These are phyloP conservation scores for Hawksworthiomyces lignivorus DNA, from an alignment of 2,329 filamentous ascomycete species.

Conservation along the genomic window DNA sequence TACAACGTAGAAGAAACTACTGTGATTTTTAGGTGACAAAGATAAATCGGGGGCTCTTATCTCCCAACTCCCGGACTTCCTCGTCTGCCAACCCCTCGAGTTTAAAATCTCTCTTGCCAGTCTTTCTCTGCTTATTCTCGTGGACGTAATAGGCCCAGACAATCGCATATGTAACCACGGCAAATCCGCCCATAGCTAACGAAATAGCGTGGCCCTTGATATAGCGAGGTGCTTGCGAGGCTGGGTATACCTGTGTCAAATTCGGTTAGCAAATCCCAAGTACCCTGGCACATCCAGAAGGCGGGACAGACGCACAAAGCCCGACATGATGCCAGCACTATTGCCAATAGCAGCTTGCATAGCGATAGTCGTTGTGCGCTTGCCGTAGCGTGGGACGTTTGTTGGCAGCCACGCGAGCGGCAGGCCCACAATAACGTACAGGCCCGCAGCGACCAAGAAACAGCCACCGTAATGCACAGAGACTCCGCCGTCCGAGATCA, in stretches of 20 bases:
- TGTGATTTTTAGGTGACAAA: no score
- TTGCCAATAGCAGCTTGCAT: constrained; percentile 13
- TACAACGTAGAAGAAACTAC: no score
- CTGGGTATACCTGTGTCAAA: no score
- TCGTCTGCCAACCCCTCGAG: constrained; percentile 7
- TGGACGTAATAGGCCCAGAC: neutral
- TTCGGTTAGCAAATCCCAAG: no score
- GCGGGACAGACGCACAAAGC: no score
- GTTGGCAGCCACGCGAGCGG: constrained; percentile 53
- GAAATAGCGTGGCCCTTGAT: constrained; percentile 7
- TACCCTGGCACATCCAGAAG: no score
- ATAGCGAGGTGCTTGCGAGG: constrained; percentile 2
- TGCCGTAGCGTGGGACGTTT: constrained; percentile 68
- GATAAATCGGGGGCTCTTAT: constrained; percentile 6
- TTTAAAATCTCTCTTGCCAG: constrained; percentile 1
- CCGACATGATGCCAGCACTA: constrained; percentile 8
- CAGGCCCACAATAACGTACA: constrained; percentile 54
- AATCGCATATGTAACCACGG: constrained; percentile 2
- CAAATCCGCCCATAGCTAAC: constrained; percentile 2
- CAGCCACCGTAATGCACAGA: constrained; percentile 57
- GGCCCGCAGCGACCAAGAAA: constrained; percentile 64
- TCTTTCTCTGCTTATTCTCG: constrained; percentile 1
- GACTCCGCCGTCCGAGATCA: constrained; percentile 46
- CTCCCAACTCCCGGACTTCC: constrained; percentile 4
- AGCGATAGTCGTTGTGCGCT: constrained; percentile 38